Evolutionary conservation across 2,329 filamentous ascomycete genomes (phyloP).

Genomic region (Monosporascus sp.): DNA sequence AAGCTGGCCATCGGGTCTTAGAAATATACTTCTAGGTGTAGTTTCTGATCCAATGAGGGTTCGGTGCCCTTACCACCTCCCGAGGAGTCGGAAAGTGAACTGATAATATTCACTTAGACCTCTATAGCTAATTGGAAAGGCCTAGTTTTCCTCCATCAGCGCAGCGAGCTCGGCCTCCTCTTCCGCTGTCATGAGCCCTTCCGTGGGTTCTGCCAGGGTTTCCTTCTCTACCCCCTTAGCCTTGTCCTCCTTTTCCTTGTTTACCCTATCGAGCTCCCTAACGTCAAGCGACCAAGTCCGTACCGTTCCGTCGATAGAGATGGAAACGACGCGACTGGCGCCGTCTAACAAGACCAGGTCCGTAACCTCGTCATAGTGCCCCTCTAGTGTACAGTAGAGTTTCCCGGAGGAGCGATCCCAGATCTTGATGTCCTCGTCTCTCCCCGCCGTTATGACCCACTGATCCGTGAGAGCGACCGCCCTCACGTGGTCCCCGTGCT

Average conservation of each 20-base stretch:
- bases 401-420: slow-evolving; percentile 76
- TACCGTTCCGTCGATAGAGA: slow-evolving; percentile 85
- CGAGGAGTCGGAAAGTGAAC: too few species aligned
- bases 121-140: neutral
- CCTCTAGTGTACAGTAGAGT: slow-evolving; percentile 68
- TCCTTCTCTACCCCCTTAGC: slow-evolving; percentile 47
- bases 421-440: slow-evolving; percentile 86
- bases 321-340: slow-evolving; percentile 62
- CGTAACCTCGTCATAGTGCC: slow-evolving; percentile 92
- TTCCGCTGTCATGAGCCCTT: slow-evolving; percentile 69
- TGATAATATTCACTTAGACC: too few species aligned
- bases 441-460: slow-evolving; percentile 81
- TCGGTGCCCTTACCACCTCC: too few species aligned
- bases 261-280: slow-evolving; percentile 47
- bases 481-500: slow-evolving; percentile 86
- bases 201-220: slow-evolving; percentile 38
- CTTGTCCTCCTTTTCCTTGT: slow-evolving; percentile 45
- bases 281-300: slow-evolving; percentile 74
- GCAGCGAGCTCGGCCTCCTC: slow-evolving; percentile 92
- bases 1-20: too few species aligned
- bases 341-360: slow-evolving; percentile 60
- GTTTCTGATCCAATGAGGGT: too few species aligned
- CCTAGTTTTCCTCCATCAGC: slow-evolving; percentile 72
- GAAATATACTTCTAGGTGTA: too few species aligned
- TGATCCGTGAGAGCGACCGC: slow-evolving; percentile 71